Evolutionary conservation across 2,329 filamentous ascomycete species (phyloP), one percentile per base, ranked within the genome.

Genomic region (Epichloe scottii): DNA sequence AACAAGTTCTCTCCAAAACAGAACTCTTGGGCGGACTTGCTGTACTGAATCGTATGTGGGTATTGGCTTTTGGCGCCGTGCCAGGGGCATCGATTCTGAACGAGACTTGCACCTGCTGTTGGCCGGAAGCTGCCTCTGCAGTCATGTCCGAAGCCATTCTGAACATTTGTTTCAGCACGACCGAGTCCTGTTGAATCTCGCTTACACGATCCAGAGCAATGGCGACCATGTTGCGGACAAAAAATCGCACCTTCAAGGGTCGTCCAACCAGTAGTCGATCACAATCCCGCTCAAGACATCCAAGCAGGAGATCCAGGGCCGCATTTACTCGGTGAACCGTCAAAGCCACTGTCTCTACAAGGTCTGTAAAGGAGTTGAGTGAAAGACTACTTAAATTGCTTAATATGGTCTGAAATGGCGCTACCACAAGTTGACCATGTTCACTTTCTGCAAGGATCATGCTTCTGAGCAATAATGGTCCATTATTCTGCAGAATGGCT

Each of bases 41-140:
- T 11, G 61, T 60, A 15, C 59, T 63, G 12, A 72, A 58, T 17
- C 62, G 60, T 34, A 70, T 63, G 51, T 71, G 64, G 64, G 59
- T 57, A n/a, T 59, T 54, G 2, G 50, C 54, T 44, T 58, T 51
- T 10, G 57, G 59, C 0, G 57, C 56, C 19, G 55, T 55, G 3
- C 54, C 55, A 7, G 46, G 46, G 15, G 60, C 54, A 48, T 63
- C 59, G n/a, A 62, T 50, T 21, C 51, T 50, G 26, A 56, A 54
- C 35, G 48, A 33, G 0, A 56, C 46, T 14, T 15, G 5, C n/a
- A 38, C 37, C n/a, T 15, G 37, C 37, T 38, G 37, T n/a, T 38
- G 37, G 37, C 37, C 37, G 14, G 12, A 8, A 38, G 12, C 17
- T 17, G 37, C 3, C 12, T 15, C 12, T 15, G 0, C 37, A 38